Conservation (phyloP, 1,139 yeast genomes). For the Blastobotrys capitulatus region DNA sequence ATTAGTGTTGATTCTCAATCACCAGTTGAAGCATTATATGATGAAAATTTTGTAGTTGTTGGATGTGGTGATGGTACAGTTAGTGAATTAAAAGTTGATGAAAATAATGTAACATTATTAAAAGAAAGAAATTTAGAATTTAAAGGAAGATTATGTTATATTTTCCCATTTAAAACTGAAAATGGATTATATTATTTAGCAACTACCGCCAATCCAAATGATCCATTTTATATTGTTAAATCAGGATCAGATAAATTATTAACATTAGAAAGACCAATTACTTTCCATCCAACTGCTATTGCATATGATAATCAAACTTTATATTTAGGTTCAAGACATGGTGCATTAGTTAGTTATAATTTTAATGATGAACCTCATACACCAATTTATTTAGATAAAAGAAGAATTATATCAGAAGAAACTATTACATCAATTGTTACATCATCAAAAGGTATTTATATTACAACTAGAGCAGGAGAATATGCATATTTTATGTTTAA, state of each 20-base stretch:
- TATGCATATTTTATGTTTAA: conserved; percentile 12
- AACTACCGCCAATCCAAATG: conserved; percentile 66
- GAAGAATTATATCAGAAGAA: conserved; percentile 65
- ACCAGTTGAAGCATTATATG: conserved; percentile 44
- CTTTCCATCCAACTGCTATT: conserved; percentile 57
- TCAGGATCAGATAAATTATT: conserved; percentile 27
- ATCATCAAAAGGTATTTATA: conserved; percentile 5
- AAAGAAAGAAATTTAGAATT: conserved; percentile 18
- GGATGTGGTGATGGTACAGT: conserved; percentile 52
- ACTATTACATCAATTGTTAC: conserved; percentile 54
- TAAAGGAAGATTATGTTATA: conserved; percentile 49
- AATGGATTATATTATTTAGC: conserved; percentile 39
- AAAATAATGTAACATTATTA: conserved; percentile 19
- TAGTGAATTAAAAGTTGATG: conserved; percentile 37
- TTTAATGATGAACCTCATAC: conserved; percentile 21
- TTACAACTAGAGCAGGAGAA: conserved; percentile 31
- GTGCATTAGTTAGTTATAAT: conserved; percentile 56
- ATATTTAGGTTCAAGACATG: conserved; percentile 67
- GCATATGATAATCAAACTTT: conserved; percentile 41
- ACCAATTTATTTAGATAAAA: conserved; percentile 36
- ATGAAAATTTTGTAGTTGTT: conserved; percentile 40
- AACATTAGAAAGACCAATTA: conserved; percentile 26
- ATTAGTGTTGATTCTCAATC: conserved; percentile 44
- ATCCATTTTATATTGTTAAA: conserved; percentile 47
- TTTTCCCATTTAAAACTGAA: conserved; percentile 36